Evolutionary conservation across 371 early-diverging fungal genomes (phyloP).

Genomic region (Apophysomyces trapeziformis): DNA sequence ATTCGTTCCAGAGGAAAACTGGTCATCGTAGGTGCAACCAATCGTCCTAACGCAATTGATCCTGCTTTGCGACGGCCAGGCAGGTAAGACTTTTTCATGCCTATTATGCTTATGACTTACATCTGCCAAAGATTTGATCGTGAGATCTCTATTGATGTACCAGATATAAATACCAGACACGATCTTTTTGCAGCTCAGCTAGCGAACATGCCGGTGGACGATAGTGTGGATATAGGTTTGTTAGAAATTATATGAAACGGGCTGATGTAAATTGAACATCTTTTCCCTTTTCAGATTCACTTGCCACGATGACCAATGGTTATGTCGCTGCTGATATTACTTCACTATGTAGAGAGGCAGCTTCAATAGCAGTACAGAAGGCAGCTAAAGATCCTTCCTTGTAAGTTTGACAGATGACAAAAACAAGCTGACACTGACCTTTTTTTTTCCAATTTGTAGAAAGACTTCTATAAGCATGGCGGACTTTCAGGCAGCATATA

Average conservation of each 20-base stretch:
- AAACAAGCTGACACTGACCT: neutral
- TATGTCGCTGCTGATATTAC: conserved; percentile 98
- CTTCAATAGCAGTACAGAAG: conserved; percentile 65
- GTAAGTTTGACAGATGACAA: conserved; percentile 3
- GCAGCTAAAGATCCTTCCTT: conserved; percentile 13
- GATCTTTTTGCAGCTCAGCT: conserved; percentile 66
- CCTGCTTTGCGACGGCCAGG: conserved; percentile 98
- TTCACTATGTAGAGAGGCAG: conserved; percentile 90
- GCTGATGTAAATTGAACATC: too few species aligned
- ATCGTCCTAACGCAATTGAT: conserved; percentile 98
- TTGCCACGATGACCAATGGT: conserved; percentile 91
- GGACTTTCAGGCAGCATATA: conserved; percentile 71
- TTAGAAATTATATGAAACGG: neutral
- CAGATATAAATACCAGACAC: conserved; percentile 64
- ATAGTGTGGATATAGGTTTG: conserved; percentile 50
- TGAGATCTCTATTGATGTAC: conserved; percentile 87
- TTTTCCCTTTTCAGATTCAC: conserved; percentile 29
- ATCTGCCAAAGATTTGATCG: conserved; percentile 81
- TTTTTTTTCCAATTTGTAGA: conserved; percentile 13
- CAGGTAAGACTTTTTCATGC: conserved; percentile 53
- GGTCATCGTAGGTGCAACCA: conserved; percentile 97
- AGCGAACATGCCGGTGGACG: conserved; percentile 57
- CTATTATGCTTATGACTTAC: neutral
- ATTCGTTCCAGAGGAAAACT: conserved; percentile 65
- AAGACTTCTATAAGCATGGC: conserved; percentile 40